A percentile compares a stretch with the other conserved stretches of the same genome.
Conservation (phyloP, 345 rosid genomes). For the Populus tremula region DNA sequence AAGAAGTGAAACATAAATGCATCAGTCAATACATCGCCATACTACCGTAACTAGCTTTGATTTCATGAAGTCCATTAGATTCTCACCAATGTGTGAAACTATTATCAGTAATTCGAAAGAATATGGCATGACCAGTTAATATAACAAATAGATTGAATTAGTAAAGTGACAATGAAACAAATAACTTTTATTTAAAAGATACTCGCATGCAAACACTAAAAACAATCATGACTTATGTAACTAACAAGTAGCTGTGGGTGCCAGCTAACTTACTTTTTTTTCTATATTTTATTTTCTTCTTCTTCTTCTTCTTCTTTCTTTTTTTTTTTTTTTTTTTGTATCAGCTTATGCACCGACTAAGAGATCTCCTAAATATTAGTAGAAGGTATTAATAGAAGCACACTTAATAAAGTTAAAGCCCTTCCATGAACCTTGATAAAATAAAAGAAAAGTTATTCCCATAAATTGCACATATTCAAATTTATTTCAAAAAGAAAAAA, state of each 20-base stretch:
- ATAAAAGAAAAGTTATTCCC: not conserved
- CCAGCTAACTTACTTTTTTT: not conserved
- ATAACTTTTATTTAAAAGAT: too few relatives aligned
- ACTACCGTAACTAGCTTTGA: not conserved
- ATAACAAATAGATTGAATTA: not conserved
- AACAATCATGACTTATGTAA: not conserved
- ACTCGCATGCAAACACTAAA: not conserved
- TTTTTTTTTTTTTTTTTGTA: too few relatives aligned
- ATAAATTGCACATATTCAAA: not conserved
- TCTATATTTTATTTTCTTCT: not conserved
- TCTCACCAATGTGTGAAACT: not conserved
- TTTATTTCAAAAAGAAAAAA: not conserved
- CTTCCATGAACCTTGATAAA: not conserved
- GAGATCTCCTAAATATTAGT: not conserved
- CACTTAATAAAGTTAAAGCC: not conserved
- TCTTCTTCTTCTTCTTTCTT: too few relatives aligned
- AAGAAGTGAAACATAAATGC: not conserved
- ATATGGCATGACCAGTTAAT: not conserved
- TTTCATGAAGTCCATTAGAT: not conserved
- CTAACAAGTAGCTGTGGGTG: not conserved
- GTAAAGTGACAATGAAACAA: not conserved
- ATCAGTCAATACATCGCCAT: not conserved
- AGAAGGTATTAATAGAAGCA: not conserved
- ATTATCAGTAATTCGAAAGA: not conserved
- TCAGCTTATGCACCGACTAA: too few relatives aligned